Percentiles rank a stretch among this genome's conserved stretches.
Conservation (phyloP, 2,329 filamentous ascomycete genomes). For the Nakataea oryzae region DNA sequence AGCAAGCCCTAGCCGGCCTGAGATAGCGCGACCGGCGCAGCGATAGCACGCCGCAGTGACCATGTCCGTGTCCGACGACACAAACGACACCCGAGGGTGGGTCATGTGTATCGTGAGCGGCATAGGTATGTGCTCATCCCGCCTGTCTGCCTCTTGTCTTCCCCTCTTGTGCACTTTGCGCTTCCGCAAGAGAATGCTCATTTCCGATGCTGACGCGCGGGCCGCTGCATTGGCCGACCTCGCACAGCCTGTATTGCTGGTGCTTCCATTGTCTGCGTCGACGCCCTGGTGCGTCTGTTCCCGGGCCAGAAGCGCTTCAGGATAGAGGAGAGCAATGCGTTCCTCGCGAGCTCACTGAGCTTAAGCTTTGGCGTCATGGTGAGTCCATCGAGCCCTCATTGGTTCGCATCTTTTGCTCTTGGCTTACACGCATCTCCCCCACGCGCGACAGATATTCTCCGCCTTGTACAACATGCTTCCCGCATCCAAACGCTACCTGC, state of each 20-base stretch:
- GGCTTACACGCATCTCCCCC: background rate
- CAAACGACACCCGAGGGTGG: conserved; percentile 87
- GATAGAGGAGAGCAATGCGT: conserved; percentile 81
- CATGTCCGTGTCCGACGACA: conserved; percentile 33
- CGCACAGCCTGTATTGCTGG: conserved; percentile 55
- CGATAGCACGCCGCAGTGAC: conserved; percentile 10
- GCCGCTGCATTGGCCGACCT: background rate
- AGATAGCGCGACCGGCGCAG: background rate
- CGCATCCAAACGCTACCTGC: conserved; percentile 69
- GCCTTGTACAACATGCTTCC: conserved; percentile 90
- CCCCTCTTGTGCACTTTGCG: background rate
- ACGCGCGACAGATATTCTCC: conserved; percentile 67
- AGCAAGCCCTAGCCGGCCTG: background rate
- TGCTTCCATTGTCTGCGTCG: conserved; percentile 78
- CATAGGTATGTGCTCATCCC: conserved; percentile 35
- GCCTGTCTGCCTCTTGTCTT: background rate
- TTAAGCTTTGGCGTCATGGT: conserved; percentile 97
- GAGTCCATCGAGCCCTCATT: conserved; percentile 17
- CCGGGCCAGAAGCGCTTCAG: conserved; percentile 68
- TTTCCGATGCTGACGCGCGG: background rate
- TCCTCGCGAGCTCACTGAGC: conserved; percentile 80
- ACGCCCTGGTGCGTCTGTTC: conserved; percentile 62
- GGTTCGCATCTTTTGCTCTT: background rate
- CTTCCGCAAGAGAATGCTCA: background rate
- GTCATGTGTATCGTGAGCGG: conserved; percentile 83